Conservation (phyloP, 2,329 filamentous ascomycete species). For the Aspergillus amoenus region DNA sequence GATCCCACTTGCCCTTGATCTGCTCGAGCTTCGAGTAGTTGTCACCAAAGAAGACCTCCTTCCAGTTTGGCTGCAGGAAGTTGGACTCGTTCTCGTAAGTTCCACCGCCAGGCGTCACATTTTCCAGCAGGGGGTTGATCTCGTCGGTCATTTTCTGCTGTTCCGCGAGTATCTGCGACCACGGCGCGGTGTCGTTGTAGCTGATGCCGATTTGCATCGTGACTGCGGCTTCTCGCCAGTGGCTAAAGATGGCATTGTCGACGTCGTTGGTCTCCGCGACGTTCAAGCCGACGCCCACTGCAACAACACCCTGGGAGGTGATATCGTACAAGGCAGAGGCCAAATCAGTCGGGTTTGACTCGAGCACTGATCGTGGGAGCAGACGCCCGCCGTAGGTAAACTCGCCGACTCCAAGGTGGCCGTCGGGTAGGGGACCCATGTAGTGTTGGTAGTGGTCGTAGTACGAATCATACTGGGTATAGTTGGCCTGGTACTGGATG, state of each 20-base stretch:
- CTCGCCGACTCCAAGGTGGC: constrained; percentile 25
- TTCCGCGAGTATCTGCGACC: constrained; percentile 35
- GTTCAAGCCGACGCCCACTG: constrained; percentile 42
- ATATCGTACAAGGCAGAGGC: constrained; percentile 34
- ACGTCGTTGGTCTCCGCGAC: constrained; percentile 37
- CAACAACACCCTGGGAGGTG: constrained; percentile 33
- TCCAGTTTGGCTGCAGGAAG: constrained; percentile 42
- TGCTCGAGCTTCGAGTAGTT: constrained; percentile 38
- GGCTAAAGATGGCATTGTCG: constrained; percentile 42
- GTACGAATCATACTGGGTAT: constrained; percentile 33
- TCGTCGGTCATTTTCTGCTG: constrained; percentile 42
- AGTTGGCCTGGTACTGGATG: constrained; percentile 33
- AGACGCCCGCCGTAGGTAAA: constrained; percentile 36
- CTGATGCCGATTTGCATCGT: constrained; percentile 35
- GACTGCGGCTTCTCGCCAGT: constrained; percentile 39
- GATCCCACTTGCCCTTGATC: constrained; percentile 46
- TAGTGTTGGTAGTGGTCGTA: constrained; percentile 35
- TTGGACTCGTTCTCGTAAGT: constrained; percentile 47
- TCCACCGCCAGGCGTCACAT: constrained; percentile 39
- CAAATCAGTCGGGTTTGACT: constrained; percentile 29
- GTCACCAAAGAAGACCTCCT: constrained; percentile 43
- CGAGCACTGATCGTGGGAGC: constrained; percentile 35
- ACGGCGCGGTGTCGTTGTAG: constrained; percentile 41
- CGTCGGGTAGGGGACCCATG: constrained; percentile 30
- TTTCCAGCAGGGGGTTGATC: constrained; percentile 39